phyloP scores from a whole-genome alignment of 2,329 filamentous ascomycete genomes.

The Pestalotiopsis sp. region DNA sequence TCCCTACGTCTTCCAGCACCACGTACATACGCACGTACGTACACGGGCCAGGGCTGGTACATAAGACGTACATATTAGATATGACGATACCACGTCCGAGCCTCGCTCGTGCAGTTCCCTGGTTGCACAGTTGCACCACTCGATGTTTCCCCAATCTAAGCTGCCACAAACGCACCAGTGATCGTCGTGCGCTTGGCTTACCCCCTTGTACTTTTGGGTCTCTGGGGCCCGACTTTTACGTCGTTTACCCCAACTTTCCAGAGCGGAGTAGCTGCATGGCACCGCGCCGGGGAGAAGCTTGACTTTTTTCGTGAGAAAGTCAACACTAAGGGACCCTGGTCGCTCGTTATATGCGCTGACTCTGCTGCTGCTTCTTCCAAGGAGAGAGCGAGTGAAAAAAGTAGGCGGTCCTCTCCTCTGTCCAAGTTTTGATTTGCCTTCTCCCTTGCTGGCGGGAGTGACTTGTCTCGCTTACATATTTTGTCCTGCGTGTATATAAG shows the following conservation, averaged over 20 bases:
- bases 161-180: slow-evolving; percentile 13
- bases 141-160: slow-evolving; percentile 13
- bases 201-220: neutral
- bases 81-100: slow-evolving; percentile 6
- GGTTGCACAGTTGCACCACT: slow-evolving; percentile 8
- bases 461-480: neutral
- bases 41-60: neutral
- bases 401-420: neutral
- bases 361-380: neutral
- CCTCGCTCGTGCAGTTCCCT: slow-evolving; percentile 1
- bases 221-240: slow-evolving; percentile 1
- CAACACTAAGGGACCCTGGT: slow-evolving; percentile 5
- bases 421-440: neutral
- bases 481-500: neutral
- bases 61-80: neutral
- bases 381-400: too few species aligned
- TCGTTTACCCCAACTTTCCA: slow-evolving; percentile 12
- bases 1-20: neutral
- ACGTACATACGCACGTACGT: neutral
- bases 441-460: neutral
- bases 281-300: slow-evolving; percentile 10
- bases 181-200: slow-evolving; percentile 10
- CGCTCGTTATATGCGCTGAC: neutral
- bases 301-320: slow-evolving; percentile 3
- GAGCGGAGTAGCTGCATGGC: slow-evolving; percentile 11